Evolutionary conservation across 1,284 basidiomycete genomes (phyloP).

Genomic region (Pseudozyma pruni): DNA sequence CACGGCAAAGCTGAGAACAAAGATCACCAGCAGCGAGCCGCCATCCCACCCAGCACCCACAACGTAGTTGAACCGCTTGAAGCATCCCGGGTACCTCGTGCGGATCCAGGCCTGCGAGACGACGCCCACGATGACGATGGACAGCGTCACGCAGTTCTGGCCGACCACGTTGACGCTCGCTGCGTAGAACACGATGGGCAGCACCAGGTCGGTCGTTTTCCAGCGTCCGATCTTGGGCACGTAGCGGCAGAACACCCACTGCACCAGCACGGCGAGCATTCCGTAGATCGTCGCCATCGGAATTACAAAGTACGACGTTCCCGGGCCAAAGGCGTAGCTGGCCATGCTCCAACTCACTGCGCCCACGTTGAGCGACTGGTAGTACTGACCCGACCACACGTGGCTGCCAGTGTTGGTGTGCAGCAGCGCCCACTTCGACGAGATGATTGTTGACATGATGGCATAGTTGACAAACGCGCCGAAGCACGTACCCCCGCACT

Average conservation of each 20-base stretch:
- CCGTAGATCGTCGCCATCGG: constrained; percentile 42
- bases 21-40: constrained; percentile 76
- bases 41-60: constrained; percentile 77
- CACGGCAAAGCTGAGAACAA: constrained; percentile 76
- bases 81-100: constrained; percentile 72
- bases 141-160: constrained; percentile 72
- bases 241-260: constrained; percentile 13
- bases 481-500: constrained; percentile 38
- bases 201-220: constrained; percentile 11
- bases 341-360: constrained; percentile 50
- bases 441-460: constrained; percentile 33
- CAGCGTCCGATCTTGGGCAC: constrained; percentile 12
- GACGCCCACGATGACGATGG: constrained; percentile 73
- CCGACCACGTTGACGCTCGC: constrained; percentile 70
- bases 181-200: constrained; percentile 37
- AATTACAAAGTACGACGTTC: constrained; percentile 33
- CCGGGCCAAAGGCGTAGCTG: constrained; percentile 30
- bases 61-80: constrained; percentile 77
- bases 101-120: constrained; percentile 75
- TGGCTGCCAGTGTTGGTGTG: constrained; percentile 41
- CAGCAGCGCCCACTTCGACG: constrained; percentile 37
- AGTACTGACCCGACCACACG: constrained; percentile 39
- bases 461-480: constrained; percentile 50
- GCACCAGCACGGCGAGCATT: constrained; percentile 17
- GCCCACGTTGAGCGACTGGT: constrained; percentile 25